These are phyloP conservation scores for Quercus mongolica DNA, from an alignment of 306 rosid genomes.

Conservation along the genomic window DNA sequence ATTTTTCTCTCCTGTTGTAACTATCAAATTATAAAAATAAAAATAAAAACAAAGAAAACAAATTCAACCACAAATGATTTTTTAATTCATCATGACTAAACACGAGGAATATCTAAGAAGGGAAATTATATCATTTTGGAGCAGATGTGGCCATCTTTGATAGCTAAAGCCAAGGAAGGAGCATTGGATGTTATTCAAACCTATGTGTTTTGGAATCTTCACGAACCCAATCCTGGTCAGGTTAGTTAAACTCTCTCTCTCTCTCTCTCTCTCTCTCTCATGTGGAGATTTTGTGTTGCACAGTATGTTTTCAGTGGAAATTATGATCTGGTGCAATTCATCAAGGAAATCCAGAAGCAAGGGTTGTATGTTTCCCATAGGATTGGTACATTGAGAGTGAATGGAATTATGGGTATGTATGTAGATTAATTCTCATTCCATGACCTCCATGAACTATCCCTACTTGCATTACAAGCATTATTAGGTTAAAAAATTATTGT, in stretches of 20 bases:
- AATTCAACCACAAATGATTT: neutral
- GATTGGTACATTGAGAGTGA: constrained; percentile 90
- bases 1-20: no score
- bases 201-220: constrained; percentile 90
- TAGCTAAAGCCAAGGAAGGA: constrained; percentile 84
- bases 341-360: constrained; percentile 68
- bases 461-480: no score
- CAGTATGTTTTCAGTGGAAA: constrained; percentile 74
- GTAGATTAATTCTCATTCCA: no score
- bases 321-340: constrained; percentile 60
- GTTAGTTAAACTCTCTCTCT: constrained; percentile 3
- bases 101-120: constrained; percentile 3
- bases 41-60: no score
- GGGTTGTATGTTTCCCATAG: constrained; percentile 72
- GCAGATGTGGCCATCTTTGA: constrained; percentile 90
- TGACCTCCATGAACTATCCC: no score
- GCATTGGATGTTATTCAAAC: constrained; percentile 91
- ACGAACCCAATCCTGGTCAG: constrained; percentile 66
- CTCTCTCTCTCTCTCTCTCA: neutral
- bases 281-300: neutral
- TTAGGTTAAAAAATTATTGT: no score
- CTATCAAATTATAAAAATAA: no score
- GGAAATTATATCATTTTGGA: constrained; percentile 1
- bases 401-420: constrained; percentile 77
- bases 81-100: constrained; percentile 17